Base-by-base conservation (phyloP, 2,329 filamentous ascomycete genomes). In the Emergomyces orientalis region DNA sequence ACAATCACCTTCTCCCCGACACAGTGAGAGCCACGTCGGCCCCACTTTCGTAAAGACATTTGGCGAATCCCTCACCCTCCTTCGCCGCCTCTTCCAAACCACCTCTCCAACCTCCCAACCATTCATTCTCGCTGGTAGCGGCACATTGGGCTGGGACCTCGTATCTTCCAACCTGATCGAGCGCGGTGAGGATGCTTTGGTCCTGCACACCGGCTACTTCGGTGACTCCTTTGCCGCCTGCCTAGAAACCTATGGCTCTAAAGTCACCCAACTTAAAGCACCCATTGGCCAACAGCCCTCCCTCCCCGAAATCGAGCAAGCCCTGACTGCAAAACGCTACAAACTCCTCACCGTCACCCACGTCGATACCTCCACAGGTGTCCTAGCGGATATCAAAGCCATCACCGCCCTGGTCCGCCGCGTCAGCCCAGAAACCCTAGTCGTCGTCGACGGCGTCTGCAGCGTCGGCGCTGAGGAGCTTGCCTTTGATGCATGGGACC, bases 161-260 rank as follows among this genome's bases (percentile, higher is more conserved):
- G 91, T 97, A 55, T 88, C 91, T n/a, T 88, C 91, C 70, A 99
- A 97, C 80, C 80, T 99, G 66, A 83, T 90, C 65, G 93, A 99
- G 80, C 84, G 87, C 59, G 92, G 90, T 64, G 94, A 99, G 73
- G 85, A 96, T 64, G 94, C 89, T 30, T 84, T 99, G 49, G 92
- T 99, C 62, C 85, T 99, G 22, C 92, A 96, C 80, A 95, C 91
- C 51, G 94, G 94, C 68, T 99, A 99, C 84, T 99, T 99, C 73
- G 92, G 89, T 69, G 92, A 97, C 75, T 91, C 88, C 63, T 97
- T 99, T 73, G 90, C 90, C 68, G 88, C 96, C 78, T 97, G 92
- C 79, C 85, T 99, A 73, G 84, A 88, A 73, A 90, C 90, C 45
- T 99, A 99, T 74, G 93, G 94, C 66, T 91, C 88, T 70, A 89